phyloP scores from a whole-genome alignment of 192 early-diverging fungal species.

The Backusella sp. region DNA sequence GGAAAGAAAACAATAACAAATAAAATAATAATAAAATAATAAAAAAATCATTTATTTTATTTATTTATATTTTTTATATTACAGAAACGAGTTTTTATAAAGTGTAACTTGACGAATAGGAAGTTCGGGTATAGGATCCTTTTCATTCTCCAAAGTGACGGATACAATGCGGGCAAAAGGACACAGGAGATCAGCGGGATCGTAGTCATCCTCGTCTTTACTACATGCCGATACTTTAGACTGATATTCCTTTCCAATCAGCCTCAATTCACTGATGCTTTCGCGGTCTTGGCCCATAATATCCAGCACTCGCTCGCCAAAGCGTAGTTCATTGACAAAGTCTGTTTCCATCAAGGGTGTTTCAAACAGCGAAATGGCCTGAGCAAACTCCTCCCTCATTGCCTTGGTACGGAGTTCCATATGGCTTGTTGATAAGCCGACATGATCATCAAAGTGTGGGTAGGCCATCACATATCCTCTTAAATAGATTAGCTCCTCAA shows the following conservation, averaged over 20 bases:
- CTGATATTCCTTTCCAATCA: constrained; percentile 38
- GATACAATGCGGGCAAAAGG: constrained; percentile 31
- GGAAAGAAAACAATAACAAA: neutral
- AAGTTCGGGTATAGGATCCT: constrained; percentile 16
- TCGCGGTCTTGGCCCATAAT: constrained; percentile 37
- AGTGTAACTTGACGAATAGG: constrained; percentile 16
- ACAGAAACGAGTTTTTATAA: constrained; percentile 3
- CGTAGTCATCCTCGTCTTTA: constrained; percentile 9
- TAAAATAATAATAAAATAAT: neutral
- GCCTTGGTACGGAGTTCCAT: constrained; percentile 43
- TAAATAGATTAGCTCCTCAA: constrained; percentile 59
- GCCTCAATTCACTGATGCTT: constrained; percentile 5
- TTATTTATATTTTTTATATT: neutral
- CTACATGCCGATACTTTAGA: constrained; percentile 38
- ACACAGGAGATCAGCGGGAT: constrained; percentile 40
- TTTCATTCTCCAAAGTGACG: constrained; percentile 8
- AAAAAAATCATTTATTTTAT: neutral
- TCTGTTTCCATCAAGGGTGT: constrained; percentile 47
- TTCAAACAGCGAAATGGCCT: constrained; percentile 25
- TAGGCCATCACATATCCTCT: constrained; percentile 60
- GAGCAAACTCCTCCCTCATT: constrained; percentile 32
- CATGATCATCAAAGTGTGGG: constrained; percentile 52
- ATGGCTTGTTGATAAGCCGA: constrained; percentile 56
- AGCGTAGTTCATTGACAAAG: constrained; percentile 36
- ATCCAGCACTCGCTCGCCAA: constrained; percentile 41